Base-by-base conservation (phyloP, 208 protist species). In the Borovskyia barvae region DNA sequence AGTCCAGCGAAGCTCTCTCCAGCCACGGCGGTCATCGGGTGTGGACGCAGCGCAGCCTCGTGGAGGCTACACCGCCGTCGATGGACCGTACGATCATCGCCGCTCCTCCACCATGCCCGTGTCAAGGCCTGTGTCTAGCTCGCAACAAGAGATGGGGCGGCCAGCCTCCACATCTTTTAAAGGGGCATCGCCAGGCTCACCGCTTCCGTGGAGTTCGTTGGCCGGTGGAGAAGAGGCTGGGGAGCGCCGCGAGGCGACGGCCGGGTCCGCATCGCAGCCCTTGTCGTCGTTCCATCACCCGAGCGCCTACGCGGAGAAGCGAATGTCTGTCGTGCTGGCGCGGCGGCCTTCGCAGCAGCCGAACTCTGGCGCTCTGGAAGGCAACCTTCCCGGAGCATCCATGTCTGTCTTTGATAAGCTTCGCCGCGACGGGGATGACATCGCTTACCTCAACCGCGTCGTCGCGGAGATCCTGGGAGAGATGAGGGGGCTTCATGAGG, bases 391-490 rank as follows among this genome's bases (percentile, higher is more conserved):
- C n/a, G 17, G 12, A 2, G 25, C n/a, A n/a, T 29, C 15, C 25
- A 4, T 25, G 0, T 74, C 70, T 7, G 62, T 69, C 7, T 80
- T 73, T 30, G 80, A 90, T 20, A 82, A 78, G 28, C 56, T 94
- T 14, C 54, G 53, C 17, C 58, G 76, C 28, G 87, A 94, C 60
- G 75, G 75, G 14, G 72, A 80, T 1, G 84, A 90, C 57, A 94
- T 94, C 60, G 81, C 73, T 7, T 78, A 91, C 60, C 69, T 94
- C 48, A 94, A 94, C 73, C 87, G 87, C 41, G 80, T 94, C n/a
- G 87, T 94, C 50, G 87, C 87, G n/a, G 87, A 94, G 66, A 94
- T 92, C 30, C 61, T 94, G 28, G 80, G 59, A 2, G 80, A 92
- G 65, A 90, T 94, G 82, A 85, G 85, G 75, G 70, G 26, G 7